These are phyloP conservation scores for Fusarium sp. DNA, from an alignment of 2,329 filamentous ascomycete genomes.

Conservation along the genomic window DNA sequence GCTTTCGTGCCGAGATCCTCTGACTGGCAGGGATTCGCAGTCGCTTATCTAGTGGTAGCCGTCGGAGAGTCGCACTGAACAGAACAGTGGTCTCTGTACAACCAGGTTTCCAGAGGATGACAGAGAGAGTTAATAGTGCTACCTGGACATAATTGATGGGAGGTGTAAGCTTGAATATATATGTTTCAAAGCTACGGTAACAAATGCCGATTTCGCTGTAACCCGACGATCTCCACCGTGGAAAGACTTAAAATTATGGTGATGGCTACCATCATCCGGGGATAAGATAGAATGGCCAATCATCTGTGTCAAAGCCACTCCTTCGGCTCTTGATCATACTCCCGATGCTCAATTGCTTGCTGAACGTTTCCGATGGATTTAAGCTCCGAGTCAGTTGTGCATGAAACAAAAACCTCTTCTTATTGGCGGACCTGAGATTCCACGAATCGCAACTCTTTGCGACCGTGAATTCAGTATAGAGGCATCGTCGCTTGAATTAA, in stretches of 20 bases:
- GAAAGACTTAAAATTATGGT: background rate
- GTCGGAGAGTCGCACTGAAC: no score
- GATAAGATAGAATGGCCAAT: background rate
- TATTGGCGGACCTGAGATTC: conserved; percentile 5
- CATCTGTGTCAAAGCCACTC: background rate
- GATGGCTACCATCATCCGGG: background rate
- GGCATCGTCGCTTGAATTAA: background rate
- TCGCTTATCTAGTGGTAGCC: no score
- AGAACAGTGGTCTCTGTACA: no score
- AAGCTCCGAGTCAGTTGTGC: background rate
- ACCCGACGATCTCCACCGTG: background rate
- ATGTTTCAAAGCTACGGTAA: background rate
- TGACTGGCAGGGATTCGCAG: no score
- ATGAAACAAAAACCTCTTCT: background rate
- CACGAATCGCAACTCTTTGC: background rate
- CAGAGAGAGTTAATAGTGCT: background rate
- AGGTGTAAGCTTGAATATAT: background rate
- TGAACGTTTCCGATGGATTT: background rate
- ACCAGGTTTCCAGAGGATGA: background rate
- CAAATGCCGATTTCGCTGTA: conserved; percentile 2
- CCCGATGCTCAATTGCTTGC: conserved; percentile 6
- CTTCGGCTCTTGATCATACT: conserved; percentile 21
- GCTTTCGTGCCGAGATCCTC: no score
- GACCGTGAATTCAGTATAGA: background rate
- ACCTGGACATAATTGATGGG: background rate